Evolutionary conservation across 768 basidiomycete genomes (phyloP), one percentile per base, ranked within the genome.

Genomic region (Termitomyces heimii): DNA sequence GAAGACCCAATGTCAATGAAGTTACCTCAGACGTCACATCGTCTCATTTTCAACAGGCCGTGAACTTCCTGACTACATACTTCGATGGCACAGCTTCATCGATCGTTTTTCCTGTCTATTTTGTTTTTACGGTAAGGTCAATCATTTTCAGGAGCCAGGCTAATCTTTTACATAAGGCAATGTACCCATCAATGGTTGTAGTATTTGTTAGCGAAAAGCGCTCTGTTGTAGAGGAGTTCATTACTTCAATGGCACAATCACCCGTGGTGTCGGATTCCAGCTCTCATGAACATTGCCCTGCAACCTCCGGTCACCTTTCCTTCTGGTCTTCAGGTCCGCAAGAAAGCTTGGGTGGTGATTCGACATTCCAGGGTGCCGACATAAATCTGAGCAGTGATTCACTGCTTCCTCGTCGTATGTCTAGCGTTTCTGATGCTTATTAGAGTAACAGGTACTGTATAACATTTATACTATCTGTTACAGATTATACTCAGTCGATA

Each of bases 101-200:
- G 4, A n/a, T 52, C 7, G 9, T 39, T 13, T 52, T 52, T 52
- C 51, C 51, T 13, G 3, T 52, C 26, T 52, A 52, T 52, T 20
- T 52, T 29, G 51, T 52, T 12, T 52, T 52, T 10, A 29, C 51
- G 6, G 50, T 51, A 6, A 39, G 37, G 37, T 39, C 18, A 2
- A n/a, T n/a, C 5, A n/a, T 28, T 37, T n/a, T 34, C 22, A 49
- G 22, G 16, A 37, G 9, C 35, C 10, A 14, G n/a, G 13, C 37
- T 39, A 35, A 52, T 9, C 3, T 13, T 29, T 40, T 29, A 7
- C 24, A 28, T 9, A 5, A 52, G 51, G 51, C 51, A 5, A 29
- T 52, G 37, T 52, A 52, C 37, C 51, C 51, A 28, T 39, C 51
- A 20, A 39, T 39, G 51, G 26, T 52, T n/a, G 39, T 52, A 52